Conservation (phyloP, 2,329 filamentous ascomycete genomes). For the Alternaria triticina region DNA sequence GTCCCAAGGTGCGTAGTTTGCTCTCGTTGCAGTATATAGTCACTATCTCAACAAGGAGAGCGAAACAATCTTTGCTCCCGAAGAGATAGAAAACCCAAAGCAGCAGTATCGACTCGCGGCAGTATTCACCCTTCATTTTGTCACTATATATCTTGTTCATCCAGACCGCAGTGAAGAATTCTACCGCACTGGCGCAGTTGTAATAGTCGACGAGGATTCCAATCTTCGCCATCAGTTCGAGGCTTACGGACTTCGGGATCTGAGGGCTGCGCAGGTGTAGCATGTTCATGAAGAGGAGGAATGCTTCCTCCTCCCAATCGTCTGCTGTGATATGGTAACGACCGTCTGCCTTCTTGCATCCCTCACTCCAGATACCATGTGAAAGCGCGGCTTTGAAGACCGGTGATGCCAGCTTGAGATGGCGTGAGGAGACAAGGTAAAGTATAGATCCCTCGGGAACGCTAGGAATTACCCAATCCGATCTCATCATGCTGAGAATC, state of each 20-base stretch:
- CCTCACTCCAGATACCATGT: neutral
- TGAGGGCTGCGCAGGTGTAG: slow-evolving; percentile 52
- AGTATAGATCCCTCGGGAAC: neutral
- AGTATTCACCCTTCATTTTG: neutral
- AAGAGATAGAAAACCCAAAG: neutral
- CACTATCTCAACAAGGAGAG: too few relatives aligned
- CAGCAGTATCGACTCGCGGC: neutral
- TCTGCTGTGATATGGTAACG: neutral
- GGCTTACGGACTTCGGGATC: slow-evolving; percentile 37
- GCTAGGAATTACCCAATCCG: neutral
- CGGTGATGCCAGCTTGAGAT: neutral
- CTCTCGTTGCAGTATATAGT: neutral
- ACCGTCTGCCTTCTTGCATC: neutral
- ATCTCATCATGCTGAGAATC: neutral
- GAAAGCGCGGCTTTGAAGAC: neutral
- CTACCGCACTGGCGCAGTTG: neutral
- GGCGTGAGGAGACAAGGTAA: neutral
- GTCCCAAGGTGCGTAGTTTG: neutral
- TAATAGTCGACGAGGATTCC: neutral
- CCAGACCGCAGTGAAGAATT: neutral
- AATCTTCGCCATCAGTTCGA: neutral
- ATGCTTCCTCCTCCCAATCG: slow-evolving; percentile 46
- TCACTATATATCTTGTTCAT: neutral
- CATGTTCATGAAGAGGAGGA: slow-evolving; percentile 53
- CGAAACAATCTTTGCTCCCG: neutral